A percentile compares a stretch with the other conserved stretches of the same genome.
These are phyloP conservation scores for Kentomonas sorsogonicus DNA, from an alignment of 208 protist species.

Conservation along the genomic window DNA sequence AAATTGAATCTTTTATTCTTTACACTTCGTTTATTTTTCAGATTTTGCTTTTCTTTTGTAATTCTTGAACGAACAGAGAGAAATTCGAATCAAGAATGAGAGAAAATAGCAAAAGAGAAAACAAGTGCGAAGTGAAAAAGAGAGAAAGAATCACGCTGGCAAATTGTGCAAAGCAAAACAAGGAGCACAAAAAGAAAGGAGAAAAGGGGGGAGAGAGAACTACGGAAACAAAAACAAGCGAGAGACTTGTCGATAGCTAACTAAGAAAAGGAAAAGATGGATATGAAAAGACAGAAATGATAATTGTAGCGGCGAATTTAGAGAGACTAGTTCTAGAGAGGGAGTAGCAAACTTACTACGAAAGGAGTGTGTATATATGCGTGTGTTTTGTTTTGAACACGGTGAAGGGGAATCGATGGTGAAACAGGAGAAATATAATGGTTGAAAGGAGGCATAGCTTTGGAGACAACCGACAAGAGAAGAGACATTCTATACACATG, in stretches of 20 bases:
- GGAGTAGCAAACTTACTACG: too few relatives aligned
- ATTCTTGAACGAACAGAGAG: conserved; percentile 7
- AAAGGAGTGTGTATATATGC: conserved; percentile 15
- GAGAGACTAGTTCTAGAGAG: too few relatives aligned
- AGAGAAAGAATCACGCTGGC: conserved; percentile 2
- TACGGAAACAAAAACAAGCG: not conserved
- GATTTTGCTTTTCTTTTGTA: conserved; percentile 7
- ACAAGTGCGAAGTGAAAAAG: conserved; percentile 8
- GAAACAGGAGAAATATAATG: conserved; percentile 11
- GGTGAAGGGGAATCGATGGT: too few relatives aligned
- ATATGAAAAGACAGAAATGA: too few relatives aligned
- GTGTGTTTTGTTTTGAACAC: too few relatives aligned
- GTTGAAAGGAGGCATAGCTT: too few relatives aligned
- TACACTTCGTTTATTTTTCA: not conserved
- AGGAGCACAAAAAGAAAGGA: conserved; percentile 16
- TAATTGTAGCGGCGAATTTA: too few relatives aligned
- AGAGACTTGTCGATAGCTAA: too few relatives aligned
- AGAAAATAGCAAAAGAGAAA: conserved; percentile 15
- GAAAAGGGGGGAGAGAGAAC: not conserved
- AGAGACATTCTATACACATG: conserved; percentile 3
- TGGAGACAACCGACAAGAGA: not conserved
- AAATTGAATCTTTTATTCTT: conserved; percentile 4
- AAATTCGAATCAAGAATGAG: conserved; percentile 1
- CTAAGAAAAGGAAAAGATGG: too few relatives aligned
- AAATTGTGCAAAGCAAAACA: conserved; percentile 9